Evolutionary conservation across 768 basidiomycete species (phyloP), one percentile per base, ranked within the genome.

Genomic region (Tylopilus balloui): DNA sequence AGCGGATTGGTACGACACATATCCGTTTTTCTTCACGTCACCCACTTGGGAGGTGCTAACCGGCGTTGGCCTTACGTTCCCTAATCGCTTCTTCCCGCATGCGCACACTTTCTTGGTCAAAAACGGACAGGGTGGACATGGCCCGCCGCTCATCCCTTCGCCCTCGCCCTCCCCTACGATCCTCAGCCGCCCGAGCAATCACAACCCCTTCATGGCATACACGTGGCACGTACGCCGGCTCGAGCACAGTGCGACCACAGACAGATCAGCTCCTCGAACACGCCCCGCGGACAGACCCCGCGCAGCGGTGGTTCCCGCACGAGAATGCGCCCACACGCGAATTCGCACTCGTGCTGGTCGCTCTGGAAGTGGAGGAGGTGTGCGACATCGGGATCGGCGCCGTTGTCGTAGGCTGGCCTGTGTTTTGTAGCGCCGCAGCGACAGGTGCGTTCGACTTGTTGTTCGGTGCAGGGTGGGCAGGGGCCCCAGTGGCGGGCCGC

Each of bases 201-300:
- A 69, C 7, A 58, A 61, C 11, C 73, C 80, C 81, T 55, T 87
- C 85, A 64, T 98, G 96, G 59, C 96, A 98, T 6, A 75, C 69
- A 67, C 98, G 96, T 0, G 77, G 76, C 0, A 81, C 76, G 51
- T 78, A 78, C 0, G 94, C 94, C 0, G 94, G 94, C 28, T 92
- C 86, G 19, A 93, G 70, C 14, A 90, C 76, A 2, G 92, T 97
- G n/a, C 81, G 77, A 0, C 87, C 88, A 64, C 41, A 78, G 69
- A 63, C 95, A 98, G 10, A 86, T 67, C 47, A 93, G 69, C 81
- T 99, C 96, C 35, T 97, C 93, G 58, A 94, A 99, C 1, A 86
- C 85, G 38, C 92, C 92, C 64, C 84, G 78, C 43, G 95, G 71
- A 68, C 96, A 99, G 19, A 84, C 59, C 77, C 75, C 51, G 86